Conservation (phyloP, 306 rosid species). For the Vachellia pachyceras region DNA sequence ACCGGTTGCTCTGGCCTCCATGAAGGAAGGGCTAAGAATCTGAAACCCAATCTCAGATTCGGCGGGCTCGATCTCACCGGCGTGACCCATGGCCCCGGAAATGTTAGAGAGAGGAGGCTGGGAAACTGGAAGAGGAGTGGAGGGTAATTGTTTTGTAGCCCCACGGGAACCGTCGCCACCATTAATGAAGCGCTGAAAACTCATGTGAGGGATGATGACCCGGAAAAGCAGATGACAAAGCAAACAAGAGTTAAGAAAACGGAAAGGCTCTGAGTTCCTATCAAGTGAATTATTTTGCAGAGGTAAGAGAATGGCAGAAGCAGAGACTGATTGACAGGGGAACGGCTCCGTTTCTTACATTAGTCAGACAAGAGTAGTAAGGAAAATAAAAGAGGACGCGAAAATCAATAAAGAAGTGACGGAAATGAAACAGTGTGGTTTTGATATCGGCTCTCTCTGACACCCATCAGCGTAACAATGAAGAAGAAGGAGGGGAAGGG, state of each 20-base stretch:
- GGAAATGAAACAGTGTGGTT: no score
- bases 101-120: neutral
- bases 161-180: constrained; percentile 22
- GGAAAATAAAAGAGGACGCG: neutral
- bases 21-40: constrained; percentile 43
- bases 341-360: neutral
- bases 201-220: constrained; percentile 38
- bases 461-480: neutral
- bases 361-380: neutral
- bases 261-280: constrained; percentile 8
- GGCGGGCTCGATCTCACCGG: neutral
- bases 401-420: neutral
- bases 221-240: constrained; percentile 1
- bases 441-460: neutral
- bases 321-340: neutral
- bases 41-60: constrained; percentile 45
- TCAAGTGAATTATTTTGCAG: neutral
- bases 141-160: constrained; percentile 30
- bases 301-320: constrained; percentile 3
- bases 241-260: neutral
- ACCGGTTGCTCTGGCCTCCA: constrained; percentile 11
- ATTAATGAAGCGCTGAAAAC: constrained; percentile 35
- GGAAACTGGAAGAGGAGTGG: neutral
- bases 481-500: constrained; percentile 30
- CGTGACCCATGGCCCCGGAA: constrained; percentile 23